These are phyloP conservation scores for Glycyrrhiza uralensis DNA, from an alignment of 306 rosid species.

Conservation along the genomic window DNA sequence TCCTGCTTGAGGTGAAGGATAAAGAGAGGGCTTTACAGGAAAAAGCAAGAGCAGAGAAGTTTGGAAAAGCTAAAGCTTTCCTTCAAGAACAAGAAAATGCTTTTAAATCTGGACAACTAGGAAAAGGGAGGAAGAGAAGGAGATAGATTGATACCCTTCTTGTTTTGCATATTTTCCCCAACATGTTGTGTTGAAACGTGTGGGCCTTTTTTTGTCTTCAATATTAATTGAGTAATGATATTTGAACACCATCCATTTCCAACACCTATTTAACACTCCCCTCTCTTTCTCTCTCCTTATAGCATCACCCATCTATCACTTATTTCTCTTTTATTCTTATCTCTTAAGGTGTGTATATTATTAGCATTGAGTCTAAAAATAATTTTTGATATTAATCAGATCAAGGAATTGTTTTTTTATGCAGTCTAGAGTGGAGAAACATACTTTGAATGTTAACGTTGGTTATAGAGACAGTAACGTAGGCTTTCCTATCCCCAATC, in stretches of 20 bases:
- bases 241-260: no score
- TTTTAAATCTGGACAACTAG: conserved; percentile 85
- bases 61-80: conserved; percentile 64
- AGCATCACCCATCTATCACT: no score
- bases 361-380: no score
- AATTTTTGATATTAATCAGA: no score
- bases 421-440: not conserved
- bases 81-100: conserved; percentile 88
- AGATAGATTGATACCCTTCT: conserved; percentile 31
- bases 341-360: no score
- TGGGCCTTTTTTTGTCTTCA: not conserved
- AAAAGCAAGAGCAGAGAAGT: conserved; percentile 68
- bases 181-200: not conserved
- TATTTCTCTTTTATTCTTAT: no score
- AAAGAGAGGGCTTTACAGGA: conserved; percentile 54
- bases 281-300: no score
- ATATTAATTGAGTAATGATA: no score
- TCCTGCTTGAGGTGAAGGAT: conserved; percentile 69
- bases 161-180: not conserved
- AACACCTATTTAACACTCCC: no score
- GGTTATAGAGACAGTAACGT: not conserved
- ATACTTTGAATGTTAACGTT: not conserved
- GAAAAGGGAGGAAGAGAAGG: conserved; percentile 82
- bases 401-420: no score
- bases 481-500: not conserved